Base-by-base conservation (phyloP, 352 stramenopile genomes). In the Phytophthora parvispora region DNA sequence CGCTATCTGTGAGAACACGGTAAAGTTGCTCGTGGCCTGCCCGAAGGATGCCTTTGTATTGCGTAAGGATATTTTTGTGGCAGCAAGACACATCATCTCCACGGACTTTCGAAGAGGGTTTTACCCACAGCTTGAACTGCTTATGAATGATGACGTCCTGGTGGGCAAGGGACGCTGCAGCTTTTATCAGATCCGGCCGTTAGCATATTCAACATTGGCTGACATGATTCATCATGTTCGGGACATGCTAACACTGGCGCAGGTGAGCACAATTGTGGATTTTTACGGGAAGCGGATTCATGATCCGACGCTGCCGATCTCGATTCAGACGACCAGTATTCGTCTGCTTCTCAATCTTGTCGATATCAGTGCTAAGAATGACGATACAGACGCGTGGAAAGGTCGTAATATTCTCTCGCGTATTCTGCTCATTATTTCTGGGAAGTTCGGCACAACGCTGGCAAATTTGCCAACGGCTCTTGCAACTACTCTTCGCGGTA, bases 161-260 rank as follows among this genome's bases (percentile, higher is more conserved):
- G 88, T 99, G 16, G 97, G 97, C 20, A 92, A 88, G 66, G 86
- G 83, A 18, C 86, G 84, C 49, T 90, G 77, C 54, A 94, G 83
- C 47, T 94, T 91, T 60, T 93, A 97, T 66, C 87, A 96, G 69
- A 96, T 99, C 52, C 87, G 96, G 15, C 95, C 97, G 2, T 84
- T 99, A 27, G 97, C 94, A 34, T 99, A 99, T 75, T 99, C 95
- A 22, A 99, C 96, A 28, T 81, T 99, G 8, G 98, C 97, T 2
- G 98, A 99, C 80, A 97, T 99, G 75, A 93, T 99, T n/a, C 95
- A 99, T 61, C 93, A 99, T 60, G 95, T 99, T 40, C 90, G 96
- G 29, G 88, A 95, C n/a, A 92, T 94, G 76, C 84, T 99, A 40
- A 99, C 86, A 52, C 76, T 99, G n/a, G 42, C 75, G 2, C 98